phyloP scores from a whole-genome alignment of 1,284 basidiomycete species.

The Gymnopus androsaceus region DNA sequence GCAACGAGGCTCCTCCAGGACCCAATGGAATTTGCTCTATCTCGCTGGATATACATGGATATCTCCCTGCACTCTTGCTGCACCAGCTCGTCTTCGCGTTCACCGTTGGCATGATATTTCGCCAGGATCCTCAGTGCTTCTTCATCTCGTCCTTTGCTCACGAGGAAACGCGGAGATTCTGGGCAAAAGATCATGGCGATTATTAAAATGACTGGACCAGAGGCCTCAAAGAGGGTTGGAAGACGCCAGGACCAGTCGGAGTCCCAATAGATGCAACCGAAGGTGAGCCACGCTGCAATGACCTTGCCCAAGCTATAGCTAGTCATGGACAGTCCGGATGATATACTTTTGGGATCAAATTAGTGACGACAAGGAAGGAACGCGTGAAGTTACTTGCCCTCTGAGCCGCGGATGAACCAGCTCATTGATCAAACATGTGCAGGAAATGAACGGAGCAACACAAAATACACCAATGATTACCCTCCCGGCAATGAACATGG shows the following conservation, averaged over 20 bases:
- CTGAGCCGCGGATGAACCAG: no score
- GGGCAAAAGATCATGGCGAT: constrained; percentile 60
- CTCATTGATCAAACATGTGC: no score
- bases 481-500: no score
- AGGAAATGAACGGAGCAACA: no score
- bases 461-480: no score
- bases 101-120: constrained; percentile 74
- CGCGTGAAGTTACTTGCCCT: no score
- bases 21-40: constrained; percentile 50
- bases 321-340: no score
- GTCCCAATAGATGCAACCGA: constrained; percentile 66
- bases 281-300: constrained; percentile 77
- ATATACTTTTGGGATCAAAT: no score
- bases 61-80: constrained; percentile 77
- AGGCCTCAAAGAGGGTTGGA: constrained; percentile 65
- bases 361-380: no score
- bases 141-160: constrained; percentile 63
- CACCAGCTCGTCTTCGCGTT: constrained; percentile 68
- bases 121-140: constrained; percentile 65
- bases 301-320: no score
- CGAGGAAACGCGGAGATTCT: constrained; percentile 72
- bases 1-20: constrained; percentile 63
- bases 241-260: constrained; percentile 76
- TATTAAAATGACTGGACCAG: constrained; percentile 65
- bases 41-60: constrained; percentile 66